Base-by-base conservation (phyloP, 768 basidiomycete genomes). In the Leccinellum rugosiceps region DNA sequence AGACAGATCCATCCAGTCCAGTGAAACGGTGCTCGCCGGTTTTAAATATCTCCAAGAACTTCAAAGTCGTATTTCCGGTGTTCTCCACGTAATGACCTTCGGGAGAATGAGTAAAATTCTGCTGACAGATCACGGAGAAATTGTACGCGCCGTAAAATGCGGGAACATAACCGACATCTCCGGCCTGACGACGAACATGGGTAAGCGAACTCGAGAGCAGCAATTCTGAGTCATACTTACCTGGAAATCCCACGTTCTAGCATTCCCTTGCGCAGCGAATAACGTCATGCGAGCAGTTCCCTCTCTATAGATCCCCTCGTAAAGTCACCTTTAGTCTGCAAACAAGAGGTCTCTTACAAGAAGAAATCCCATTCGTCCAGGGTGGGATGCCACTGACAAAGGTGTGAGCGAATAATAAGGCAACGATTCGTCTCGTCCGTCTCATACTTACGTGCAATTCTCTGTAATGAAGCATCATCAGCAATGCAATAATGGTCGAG, bases 301-400 rank as follows among this genome's bases (percentile, higher is more conserved):
- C 67, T 80, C 77, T 38, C 83, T 87, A 58, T 10, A 17, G 17
- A 26, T 25, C 28, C 53, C 58, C 19, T 25, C 25, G 15, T 57
- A 28, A 53, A 46, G 44, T 49, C 4, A 38, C 14, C 9, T 23
- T 41, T 5, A 41, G 8, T 7, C 8, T n/a, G 13, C 11, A 28
- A 31, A 31, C 34, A 5, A 2, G 11, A 30, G 19, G 11, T 50
- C 54, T n/a, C 75, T 55, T 65, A 83, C 83, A 85, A 54, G 78
- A 78, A 83, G 67, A 77, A 83, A 50, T 72, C 76, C 85, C 85
- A 87, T 70, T 86, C 85, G 57, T 85, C 83, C 63, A 83, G 75
- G 11, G 81, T 83, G 7, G 87, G 86, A 61, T 88, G 87, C 87
- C 87, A 88, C 85, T 86, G 46, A 52, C 7, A 21, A 30, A 58